These are phyloP conservation scores for Alternaria brassicae DNA, from an alignment of 2,329 filamentous ascomycete genomes.

Conservation along the genomic window DNA sequence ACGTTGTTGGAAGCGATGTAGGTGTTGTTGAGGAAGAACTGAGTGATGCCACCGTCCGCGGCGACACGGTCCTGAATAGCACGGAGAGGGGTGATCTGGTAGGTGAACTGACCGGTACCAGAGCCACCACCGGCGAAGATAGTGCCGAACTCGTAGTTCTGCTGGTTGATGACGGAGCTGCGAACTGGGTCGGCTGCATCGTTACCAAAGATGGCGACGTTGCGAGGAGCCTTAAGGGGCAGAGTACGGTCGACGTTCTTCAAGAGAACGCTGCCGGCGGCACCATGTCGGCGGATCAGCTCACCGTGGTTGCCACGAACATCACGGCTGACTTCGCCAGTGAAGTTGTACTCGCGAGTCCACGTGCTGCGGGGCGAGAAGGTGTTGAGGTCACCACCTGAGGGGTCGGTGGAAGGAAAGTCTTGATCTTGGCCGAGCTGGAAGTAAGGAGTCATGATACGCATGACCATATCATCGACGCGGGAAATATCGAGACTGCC, in stretches of 20 bases:
- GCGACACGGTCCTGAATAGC: constrained; percentile 48
- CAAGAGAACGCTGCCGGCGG: constrained; percentile 53
- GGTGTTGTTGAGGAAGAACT: constrained; percentile 55
- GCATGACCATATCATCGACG: constrained; percentile 56
- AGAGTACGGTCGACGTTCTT: constrained; percentile 60
- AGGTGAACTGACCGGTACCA: constrained; percentile 52
- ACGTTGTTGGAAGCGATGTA: constrained; percentile 44
- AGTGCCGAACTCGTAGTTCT: constrained; percentile 52
- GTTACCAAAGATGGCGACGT: constrained; percentile 59
- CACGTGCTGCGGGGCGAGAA: constrained; percentile 53
- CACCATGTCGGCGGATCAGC: constrained; percentile 52
- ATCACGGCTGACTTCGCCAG: constrained; percentile 41
- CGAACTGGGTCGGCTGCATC: constrained; percentile 57
- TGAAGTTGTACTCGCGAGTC: constrained; percentile 46
- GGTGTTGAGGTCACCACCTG: constrained; percentile 38
- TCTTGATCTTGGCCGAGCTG: constrained; percentile 53
- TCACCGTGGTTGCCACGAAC: constrained; percentile 53
- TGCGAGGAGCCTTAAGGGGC: constrained; percentile 60
- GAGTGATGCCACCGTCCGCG: constrained; percentile 52
- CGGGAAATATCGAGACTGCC: constrained; percentile 51
- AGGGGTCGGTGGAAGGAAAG: constrained; percentile 49
- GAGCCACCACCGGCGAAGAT: constrained; percentile 53
- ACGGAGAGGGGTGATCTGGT: constrained; percentile 52
- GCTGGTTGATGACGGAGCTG: constrained; percentile 51
- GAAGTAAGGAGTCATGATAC: constrained; percentile 58